Conservation (phyloP, 2,329 filamentous ascomycete genomes). For the Penicillium verrucosum region DNA sequence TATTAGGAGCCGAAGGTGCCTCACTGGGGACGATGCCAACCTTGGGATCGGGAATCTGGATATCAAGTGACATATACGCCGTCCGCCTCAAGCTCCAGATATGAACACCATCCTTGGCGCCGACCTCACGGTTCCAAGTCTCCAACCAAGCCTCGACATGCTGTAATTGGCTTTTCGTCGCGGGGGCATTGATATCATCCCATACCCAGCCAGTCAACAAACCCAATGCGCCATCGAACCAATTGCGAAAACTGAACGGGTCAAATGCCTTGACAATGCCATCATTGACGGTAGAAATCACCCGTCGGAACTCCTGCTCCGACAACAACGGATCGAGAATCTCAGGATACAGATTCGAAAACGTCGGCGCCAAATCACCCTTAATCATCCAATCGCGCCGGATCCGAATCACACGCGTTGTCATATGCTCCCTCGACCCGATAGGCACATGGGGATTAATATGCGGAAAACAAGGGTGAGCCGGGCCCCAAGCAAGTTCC, state of each 20-base stretch:
- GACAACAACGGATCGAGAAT: constrained; percentile 83
- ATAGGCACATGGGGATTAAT: constrained; percentile 85
- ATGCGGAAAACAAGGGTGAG: constrained; percentile 92
- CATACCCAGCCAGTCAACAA: constrained; percentile 88
- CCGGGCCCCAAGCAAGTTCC: constrained; percentile 84
- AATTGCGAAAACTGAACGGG: constrained; percentile 72
- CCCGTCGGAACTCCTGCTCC: constrained; percentile 78
- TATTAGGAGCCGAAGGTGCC: constrained; percentile 33
- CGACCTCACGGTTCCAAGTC: constrained; percentile 72
- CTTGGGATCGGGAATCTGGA: constrained; percentile 52
- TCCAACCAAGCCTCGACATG: constrained; percentile 78
- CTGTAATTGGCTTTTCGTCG: constrained; percentile 67
- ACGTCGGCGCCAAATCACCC: constrained; percentile 87
- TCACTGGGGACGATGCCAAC: constrained; percentile 44
- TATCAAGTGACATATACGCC: constrained; percentile 71
- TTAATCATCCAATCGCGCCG: constrained; percentile 85
- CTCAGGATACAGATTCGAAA: constrained; percentile 93
- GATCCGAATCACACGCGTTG: constrained; percentile 87
- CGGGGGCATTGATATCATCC: constrained; percentile 81
- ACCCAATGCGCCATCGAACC: constrained; percentile 75
- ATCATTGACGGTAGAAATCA: constrained; percentile 79
- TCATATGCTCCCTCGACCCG: constrained; percentile 68
- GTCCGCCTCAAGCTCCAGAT: constrained; percentile 77
- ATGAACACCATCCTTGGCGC: constrained; percentile 61
- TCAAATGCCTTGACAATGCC: constrained; percentile 74